A percentile compares a stretch with the other conserved stretches of the same genome.
These are phyloP conservation scores for Pistacia vera DNA, from an alignment of 345 rosid genomes.

Conservation along the genomic window DNA sequence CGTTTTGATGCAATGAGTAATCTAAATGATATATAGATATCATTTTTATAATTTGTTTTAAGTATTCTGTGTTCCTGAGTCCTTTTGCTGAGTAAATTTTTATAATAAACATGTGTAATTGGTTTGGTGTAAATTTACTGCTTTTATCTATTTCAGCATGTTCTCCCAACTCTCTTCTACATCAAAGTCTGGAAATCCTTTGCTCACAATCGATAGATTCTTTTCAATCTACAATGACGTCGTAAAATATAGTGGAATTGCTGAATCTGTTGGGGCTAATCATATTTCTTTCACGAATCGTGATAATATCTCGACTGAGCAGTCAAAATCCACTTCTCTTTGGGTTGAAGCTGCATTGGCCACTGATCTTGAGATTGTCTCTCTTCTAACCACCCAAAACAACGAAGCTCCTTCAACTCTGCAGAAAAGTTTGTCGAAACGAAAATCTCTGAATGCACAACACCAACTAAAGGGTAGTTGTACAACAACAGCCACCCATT, in stretches of 20 bases:
- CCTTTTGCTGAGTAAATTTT: background rate
- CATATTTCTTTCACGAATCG: constrained; percentile 23
- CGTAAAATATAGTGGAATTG: constrained; percentile 37
- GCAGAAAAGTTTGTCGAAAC: constrained; percentile 40
- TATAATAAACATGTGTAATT: too few relatives aligned
- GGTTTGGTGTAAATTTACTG: too few relatives aligned
- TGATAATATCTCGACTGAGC: constrained; percentile 33
- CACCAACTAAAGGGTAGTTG: constrained; percentile 23
- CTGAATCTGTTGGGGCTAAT: constrained; percentile 48
- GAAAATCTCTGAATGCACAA: constrained; percentile 35
- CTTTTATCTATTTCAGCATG: constrained; percentile 51
- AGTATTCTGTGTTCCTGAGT: background rate
- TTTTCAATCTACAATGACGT: constrained; percentile 64
- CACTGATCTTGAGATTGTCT: constrained; percentile 80
- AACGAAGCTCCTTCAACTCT: constrained; percentile 41
- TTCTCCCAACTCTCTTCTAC: constrained; percentile 76
- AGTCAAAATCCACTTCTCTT: constrained; percentile 58
- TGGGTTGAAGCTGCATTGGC: constrained; percentile 97
- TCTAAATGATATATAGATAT: background rate
- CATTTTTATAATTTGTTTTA: background rate
- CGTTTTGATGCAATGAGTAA: background rate
- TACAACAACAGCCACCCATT: constrained; percentile 1
- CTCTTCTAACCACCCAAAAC: constrained; percentile 48
- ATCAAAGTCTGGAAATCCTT: constrained; percentile 71
- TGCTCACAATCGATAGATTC: constrained; percentile 61